These are phyloP conservation scores for Penicillium sclerotigenum DNA, from an alignment of 2,329 filamentous ascomycete species.

Conservation along the genomic window DNA sequence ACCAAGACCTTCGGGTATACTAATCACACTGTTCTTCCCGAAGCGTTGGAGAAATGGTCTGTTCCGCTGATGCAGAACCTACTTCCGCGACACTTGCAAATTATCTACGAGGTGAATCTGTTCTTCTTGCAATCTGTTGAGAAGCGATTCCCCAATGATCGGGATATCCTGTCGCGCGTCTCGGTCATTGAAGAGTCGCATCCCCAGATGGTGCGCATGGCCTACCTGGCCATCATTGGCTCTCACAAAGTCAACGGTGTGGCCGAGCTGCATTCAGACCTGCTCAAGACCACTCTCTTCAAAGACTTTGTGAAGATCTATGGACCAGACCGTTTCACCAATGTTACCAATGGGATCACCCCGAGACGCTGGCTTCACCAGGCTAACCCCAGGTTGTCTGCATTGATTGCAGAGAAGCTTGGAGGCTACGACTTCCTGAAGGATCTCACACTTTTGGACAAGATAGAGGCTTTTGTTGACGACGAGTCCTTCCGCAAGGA, in stretches of 20 bases:
- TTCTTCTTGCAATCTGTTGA: slow-evolving; percentile 90
- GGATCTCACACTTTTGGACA: slow-evolving; percentile 80
- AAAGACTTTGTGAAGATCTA: slow-evolving; percentile 97
- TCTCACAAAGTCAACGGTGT: slow-evolving; percentile 99
- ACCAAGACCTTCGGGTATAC: slow-evolving; percentile 86
- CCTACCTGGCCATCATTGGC: slow-evolving; percentile 87
- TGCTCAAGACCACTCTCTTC: slow-evolving; percentile 99
- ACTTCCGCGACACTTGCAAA: slow-evolving; percentile 88
- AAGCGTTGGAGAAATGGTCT: slow-evolving; percentile 97
- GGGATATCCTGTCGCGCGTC: slow-evolving; percentile 79
- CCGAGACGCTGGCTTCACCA: slow-evolving; percentile 96
- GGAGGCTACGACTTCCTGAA: slow-evolving; percentile 83
- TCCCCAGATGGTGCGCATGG: slow-evolving; percentile 98
- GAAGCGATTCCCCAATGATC: slow-evolving; percentile 82
- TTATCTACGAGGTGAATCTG: slow-evolving; percentile 97
- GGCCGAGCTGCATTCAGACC: slow-evolving; percentile 92
- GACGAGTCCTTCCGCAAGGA: slow-evolving; percentile 90
- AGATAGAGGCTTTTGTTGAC: slow-evolving; percentile 77
- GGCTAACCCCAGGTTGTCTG: slow-evolving; percentile 87
- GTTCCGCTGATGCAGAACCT: slow-evolving; percentile 89
- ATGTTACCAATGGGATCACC: slow-evolving; percentile 97
- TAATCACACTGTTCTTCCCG: slow-evolving; percentile 95
- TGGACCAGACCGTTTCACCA: slow-evolving; percentile 95
- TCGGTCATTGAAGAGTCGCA: slow-evolving; percentile 97
- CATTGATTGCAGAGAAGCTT: slow-evolving; percentile 85